These are phyloP conservation scores for Plectosphaerella sp. DNA, from an alignment of 2,329 filamentous ascomycete genomes.

Conservation along the genomic window DNA sequence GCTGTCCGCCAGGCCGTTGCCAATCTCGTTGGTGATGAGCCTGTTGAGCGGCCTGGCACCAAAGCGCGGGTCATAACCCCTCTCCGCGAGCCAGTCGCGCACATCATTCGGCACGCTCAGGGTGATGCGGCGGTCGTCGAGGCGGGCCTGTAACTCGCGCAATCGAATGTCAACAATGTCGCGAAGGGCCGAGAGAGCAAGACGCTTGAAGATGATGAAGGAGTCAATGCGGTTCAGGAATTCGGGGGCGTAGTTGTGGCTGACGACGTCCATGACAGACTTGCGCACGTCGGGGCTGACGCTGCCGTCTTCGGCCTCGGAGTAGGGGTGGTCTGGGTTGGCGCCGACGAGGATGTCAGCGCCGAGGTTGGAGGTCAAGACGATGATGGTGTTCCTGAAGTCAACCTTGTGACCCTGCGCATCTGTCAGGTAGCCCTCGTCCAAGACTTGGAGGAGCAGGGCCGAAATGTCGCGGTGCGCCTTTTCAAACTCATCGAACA, in stretches of 20 bases:
- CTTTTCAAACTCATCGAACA: slow-evolving; percentile 98
- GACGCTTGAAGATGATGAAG: slow-evolving; percentile 91
- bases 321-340: slow-evolving; percentile 60
- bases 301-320: slow-evolving; percentile 58
- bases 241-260: slow-evolving; percentile 73
- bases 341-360: slow-evolving; percentile 84
- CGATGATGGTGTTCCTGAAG: slow-evolving; percentile 94
- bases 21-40: slow-evolving; percentile 84
- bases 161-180: slow-evolving; percentile 94
- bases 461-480: slow-evolving; percentile 93
- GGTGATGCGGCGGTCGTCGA: slow-evolving; percentile 80
- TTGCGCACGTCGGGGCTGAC: slow-evolving; percentile 70
- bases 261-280: slow-evolving; percentile 85
- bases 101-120: slow-evolving; percentile 68
- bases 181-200: slow-evolving; percentile 71
- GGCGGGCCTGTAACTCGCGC: slow-evolving; percentile 73
- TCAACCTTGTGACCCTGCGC: slow-evolving; percentile 95
- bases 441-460: slow-evolving; percentile 86
- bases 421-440: slow-evolving; percentile 94
- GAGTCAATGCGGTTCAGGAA: slow-evolving; percentile 97
- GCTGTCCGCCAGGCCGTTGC: slow-evolving; percentile 82
- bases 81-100: slow-evolving; percentile 81
- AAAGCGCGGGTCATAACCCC: slow-evolving; percentile 87
- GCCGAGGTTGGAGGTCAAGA: slow-evolving; percentile 91
- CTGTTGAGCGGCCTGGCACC: slow-evolving; percentile 89